A percentile compares a stretch with the other conserved stretches of the same genome.
Conservation (phyloP, 2,329 filamentous ascomycete species). For the Fusarium bactridioides region DNA sequence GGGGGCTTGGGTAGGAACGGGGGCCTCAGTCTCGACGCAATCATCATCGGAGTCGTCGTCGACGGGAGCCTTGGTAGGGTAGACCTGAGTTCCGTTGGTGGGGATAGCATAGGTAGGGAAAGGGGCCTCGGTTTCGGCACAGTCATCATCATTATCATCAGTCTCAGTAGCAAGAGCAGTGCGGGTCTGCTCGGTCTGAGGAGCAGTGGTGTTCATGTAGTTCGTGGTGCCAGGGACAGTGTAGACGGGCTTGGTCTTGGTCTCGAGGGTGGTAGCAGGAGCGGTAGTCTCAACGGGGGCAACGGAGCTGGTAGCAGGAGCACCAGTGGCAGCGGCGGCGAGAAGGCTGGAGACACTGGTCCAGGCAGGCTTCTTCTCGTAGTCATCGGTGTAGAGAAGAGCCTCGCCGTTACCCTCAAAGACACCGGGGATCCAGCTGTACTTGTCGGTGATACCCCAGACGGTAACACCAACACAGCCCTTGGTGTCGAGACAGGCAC, state of each 20-base stretch:
- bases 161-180: conserved; percentile 26
- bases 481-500: conserved; percentile 48
- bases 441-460: conserved; percentile 54
- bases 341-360: conserved; percentile 48
- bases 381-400: conserved; percentile 49
- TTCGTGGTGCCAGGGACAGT: conserved; percentile 13
- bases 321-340: conserved; percentile 39
- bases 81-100: conserved; percentile 21
- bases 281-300: conserved; percentile 10
- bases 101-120: conserved; percentile 28
- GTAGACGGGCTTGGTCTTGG: conserved; percentile 13
- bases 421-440: conserved; percentile 49
- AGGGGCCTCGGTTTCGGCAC: conserved; percentile 6
- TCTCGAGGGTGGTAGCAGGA: conserved; percentile 13
- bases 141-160: conserved; percentile 26
- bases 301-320: background rate
- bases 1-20: background rate
- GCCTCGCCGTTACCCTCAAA: conserved; percentile 53
- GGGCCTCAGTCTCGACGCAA: background rate
- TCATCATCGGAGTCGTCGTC: conserved; percentile 11
- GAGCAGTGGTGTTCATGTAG: conserved; percentile 19
- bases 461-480: conserved; percentile 55
- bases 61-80: conserved; percentile 9
- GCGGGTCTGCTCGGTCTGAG: conserved; percentile 24
- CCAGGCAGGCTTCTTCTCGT: conserved; percentile 52